phyloP scores from a whole-genome alignment of 2,329 filamentous ascomycete species.

The Thelonectria discophora region DNA sequence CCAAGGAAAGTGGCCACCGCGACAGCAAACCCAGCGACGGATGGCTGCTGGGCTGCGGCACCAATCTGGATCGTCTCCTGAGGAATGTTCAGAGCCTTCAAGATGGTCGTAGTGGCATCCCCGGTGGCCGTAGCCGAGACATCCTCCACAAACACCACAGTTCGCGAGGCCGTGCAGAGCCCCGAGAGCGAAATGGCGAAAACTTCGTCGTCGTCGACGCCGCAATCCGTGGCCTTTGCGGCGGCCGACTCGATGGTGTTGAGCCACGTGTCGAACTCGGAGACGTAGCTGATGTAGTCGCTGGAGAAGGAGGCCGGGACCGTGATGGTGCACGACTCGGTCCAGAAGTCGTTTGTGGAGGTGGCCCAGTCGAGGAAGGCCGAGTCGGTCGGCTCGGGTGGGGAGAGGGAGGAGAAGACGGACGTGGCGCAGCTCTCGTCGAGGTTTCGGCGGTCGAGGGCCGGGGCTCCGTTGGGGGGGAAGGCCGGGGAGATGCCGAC shows the following conservation, averaged over 20 bases:
- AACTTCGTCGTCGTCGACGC: neutral
- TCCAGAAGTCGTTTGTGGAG: neutral
- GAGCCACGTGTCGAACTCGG: neutral
- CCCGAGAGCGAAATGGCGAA: neutral
- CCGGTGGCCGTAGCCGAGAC: neutral
- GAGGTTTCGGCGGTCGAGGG: neutral
- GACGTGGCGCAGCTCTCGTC: neutral
- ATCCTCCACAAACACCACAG: neutral
- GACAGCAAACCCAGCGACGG: neutral
- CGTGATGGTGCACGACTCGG: neutral
- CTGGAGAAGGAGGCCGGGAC: neutral
- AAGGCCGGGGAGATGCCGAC: neutral
- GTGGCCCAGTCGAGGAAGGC: neutral
- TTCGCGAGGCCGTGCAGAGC: neutral
- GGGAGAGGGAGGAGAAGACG: neutral
- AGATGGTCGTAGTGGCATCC: neutral
- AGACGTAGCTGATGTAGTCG: neutral
- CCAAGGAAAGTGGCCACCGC: neutral
- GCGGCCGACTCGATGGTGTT: neutral
- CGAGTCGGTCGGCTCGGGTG: neutral
- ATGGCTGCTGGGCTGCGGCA: neutral
- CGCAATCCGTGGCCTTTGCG: neutral
- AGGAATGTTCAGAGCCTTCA: neutral
- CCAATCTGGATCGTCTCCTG: neutral
- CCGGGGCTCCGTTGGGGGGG: no score